Evolutionary conservation across 192 early-diverging fungal genomes (phyloP).

Genomic region (Gigaspora rosea): DNA sequence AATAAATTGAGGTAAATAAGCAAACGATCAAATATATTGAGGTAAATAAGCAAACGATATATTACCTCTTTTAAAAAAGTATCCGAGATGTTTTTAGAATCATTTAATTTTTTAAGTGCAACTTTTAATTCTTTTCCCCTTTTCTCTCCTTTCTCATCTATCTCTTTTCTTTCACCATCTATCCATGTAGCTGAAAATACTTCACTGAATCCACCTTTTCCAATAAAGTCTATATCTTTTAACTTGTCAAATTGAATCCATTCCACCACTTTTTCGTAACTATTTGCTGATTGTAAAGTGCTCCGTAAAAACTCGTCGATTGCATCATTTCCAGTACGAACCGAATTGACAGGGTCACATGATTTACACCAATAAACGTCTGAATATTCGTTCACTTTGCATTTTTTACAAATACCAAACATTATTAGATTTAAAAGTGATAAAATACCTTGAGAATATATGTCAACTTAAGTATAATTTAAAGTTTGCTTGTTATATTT

Average conservation of each 20-base stretch:
- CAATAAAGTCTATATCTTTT: neutral
- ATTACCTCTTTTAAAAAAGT: too few relatives aligned
- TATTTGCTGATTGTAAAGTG: neutral
- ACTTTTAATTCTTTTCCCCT: neutral
- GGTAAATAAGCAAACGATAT: too few relatives aligned
- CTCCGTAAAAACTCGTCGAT: constrained; percentile 14
- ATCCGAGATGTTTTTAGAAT: neutral
- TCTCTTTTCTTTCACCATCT: neutral
- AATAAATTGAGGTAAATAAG: neutral
- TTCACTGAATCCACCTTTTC: neutral
- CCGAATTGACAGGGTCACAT: too few relatives aligned
- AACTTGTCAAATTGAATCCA: constrained; percentile 23
- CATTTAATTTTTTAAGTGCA: neutral
- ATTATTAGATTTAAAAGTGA: too few relatives aligned
- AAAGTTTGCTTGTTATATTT: too few relatives aligned
- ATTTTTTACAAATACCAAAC: too few relatives aligned
- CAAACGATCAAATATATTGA: neutral
- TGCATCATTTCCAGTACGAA: neutral
- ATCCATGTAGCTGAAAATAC: constrained; percentile 18
- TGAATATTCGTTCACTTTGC: too few relatives aligned
- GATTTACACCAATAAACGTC: too few relatives aligned
- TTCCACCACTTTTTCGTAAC: neutral
- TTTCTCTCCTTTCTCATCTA: neutral
- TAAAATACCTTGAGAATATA: too few relatives aligned
- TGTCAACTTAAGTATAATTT: too few relatives aligned